Evolutionary conservation across 495 filamentous ascomycete genomes (phyloP), one percentile per base, ranked within the genome.

Genomic region (Arthonia radiata): DNA sequence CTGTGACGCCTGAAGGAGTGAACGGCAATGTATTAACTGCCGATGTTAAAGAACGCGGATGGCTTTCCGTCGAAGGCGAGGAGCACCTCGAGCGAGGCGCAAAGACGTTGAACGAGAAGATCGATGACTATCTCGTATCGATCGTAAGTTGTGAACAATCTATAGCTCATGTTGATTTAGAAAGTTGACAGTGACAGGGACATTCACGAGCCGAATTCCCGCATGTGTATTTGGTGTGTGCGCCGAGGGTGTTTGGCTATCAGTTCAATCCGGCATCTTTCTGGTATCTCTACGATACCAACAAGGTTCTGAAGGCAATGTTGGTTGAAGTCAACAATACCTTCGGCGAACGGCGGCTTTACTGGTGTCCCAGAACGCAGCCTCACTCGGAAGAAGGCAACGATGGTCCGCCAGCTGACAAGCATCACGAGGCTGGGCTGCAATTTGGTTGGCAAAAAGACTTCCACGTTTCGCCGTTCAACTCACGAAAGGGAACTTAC

Each of bases 321-420:
- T 59, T 83, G 18, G 35, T 78, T 10, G 76, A 82, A 38, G 69
- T 81, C 23, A 78, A 76, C 40, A 79, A 81, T 34, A 79, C 71
- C 0, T 79, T 76, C 39, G 63, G 58, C 29, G 74, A 82, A 44
- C 62, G 69, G 28, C 54, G 71, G 11, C 62, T 66, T 38, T 71
- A 73, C 36, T 52, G 62, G n/a, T n/a, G n/a, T n/a, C n/a, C n/a
- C n/a, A n/a, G n/a, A n/a, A n/a, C n/a, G n/a, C n/a, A n/a, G n/a
- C n/a, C n/a, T n/a, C n/a, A n/a, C n/a, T n/a, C n/a, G n/a, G n/a
- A n/a, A n/a, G n/a, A n/a, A n/a, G n/a, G n/a, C n/a, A n/a, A n/a
- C n/a, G n/a, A n/a, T n/a, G n/a, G n/a, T n/a, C n/a, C n/a, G n/a
- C n/a, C n/a, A n/a, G n/a, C n/a, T n/a, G n/a, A n/a, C n/a, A n/a